These are phyloP conservation scores for Fusarium sp. DNA, from an alignment of 2,329 filamentous ascomycete species.

Conservation along the genomic window DNA sequence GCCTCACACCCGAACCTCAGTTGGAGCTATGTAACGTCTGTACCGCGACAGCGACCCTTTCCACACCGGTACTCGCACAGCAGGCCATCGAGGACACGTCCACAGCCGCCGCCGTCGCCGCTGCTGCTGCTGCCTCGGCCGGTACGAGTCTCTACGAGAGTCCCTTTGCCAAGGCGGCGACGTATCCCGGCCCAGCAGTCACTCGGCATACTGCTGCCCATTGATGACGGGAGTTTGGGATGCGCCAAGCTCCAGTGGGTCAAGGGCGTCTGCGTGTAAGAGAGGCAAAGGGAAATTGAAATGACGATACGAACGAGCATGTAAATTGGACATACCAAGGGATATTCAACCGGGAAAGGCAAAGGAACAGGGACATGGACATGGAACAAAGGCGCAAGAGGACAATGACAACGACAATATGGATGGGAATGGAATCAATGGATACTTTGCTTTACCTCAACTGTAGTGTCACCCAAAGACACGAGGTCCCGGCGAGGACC, in stretches of 20 bases:
- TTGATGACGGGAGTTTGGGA: conserved; percentile 1
- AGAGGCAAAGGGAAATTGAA: conserved; percentile 25
- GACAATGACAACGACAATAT: conserved; percentile 25
- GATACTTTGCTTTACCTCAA: neutral
- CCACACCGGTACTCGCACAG: conserved; percentile 42
- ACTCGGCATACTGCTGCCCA: conserved; percentile 22
- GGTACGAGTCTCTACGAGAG: conserved; percentile 29
- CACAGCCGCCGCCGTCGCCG: conserved; percentile 13
- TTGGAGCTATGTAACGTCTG: conserved; percentile 43
- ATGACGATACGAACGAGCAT: conserved; percentile 27
- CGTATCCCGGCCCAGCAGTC: conserved; percentile 27
- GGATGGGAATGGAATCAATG: conserved; percentile 1
- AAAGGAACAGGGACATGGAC: neutral
- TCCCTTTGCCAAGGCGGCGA: conserved; percentile 28
- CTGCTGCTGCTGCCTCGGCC: conserved; percentile 12
- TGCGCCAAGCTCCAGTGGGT: neutral
- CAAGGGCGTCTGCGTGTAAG: conserved; percentile 25
- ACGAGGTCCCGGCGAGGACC: conserved; percentile 29
- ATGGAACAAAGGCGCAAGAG: conserved; percentile 21
- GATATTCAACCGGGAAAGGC: conserved; percentile 1
- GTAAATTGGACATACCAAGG: conserved; percentile 25
- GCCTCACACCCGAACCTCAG: conserved; percentile 42
- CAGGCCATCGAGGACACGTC: conserved; percentile 29
- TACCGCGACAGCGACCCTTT: conserved; percentile 28
- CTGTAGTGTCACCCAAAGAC: conserved; percentile 29